Evolutionary conservation across 495 filamentous ascomycete species (phyloP), one percentile per base, ranked within the genome.

Genomic region (Neurospora hispaniola): DNA sequence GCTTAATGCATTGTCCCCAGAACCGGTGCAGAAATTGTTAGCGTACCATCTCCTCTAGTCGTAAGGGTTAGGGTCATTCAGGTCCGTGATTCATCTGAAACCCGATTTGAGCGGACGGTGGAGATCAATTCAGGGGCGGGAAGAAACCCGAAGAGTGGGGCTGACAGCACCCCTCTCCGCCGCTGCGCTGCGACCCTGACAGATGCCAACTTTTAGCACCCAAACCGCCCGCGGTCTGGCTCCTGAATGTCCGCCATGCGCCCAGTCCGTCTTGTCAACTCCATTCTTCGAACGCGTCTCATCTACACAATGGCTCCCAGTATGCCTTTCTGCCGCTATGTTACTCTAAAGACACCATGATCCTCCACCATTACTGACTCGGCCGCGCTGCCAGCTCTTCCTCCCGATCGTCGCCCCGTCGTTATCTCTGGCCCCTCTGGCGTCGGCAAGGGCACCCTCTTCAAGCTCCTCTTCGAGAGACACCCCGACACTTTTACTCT

Each of bases 381-480:
- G 18, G 46, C 74, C 76, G 80, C 78, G 75, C 72, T 74, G 68
- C 78, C 69, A 70, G 42, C 23, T 69, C 80, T 79, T 11, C 82
- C 82, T 0, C 72, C 81, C 39, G 82, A 86, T 77, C 75, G 73
- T 74, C 85, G 89, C 16, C 94, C 94, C 8, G 87, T 98, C 75
- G 92, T 97, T 43, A 89, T 97, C 77, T 96, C 91, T 23, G 95
- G 93, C 40, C 94, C 94, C 20, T 91, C 88, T 9, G 94, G 95
- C 77, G 88, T 92, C 12, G 95, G 95, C 62, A 97, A 98, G 87
- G 91, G 89, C 68, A 97, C 95, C 35, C 87, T 98, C 31, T 89
- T 96, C 75, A 89, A 90, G 75, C 84, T 88, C 20, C 90, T 98
- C 14, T 84, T 87, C 76, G 80, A 82, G 69, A 69, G 9, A 89